These are phyloP conservation scores for Fusarium sublunatum DNA, from an alignment of 2,329 filamentous ascomycete species.

Conservation along the genomic window DNA sequence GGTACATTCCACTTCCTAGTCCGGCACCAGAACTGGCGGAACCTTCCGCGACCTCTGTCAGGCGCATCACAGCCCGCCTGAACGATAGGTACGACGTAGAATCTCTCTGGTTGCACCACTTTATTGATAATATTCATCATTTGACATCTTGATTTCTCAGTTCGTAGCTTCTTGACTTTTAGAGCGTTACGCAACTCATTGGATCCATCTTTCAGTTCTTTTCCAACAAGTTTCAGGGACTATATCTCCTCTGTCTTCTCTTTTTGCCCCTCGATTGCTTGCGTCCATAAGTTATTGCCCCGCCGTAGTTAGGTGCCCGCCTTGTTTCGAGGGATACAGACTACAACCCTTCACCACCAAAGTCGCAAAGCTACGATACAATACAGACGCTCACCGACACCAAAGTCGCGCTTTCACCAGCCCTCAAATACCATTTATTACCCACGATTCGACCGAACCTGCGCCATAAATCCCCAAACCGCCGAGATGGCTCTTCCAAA, in stretches of 20 bases:
- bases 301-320: constrained; percentile 31
- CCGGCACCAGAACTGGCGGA: constrained; percentile 17
- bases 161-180: not conserved
- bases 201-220: not conserved
- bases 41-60: constrained; percentile 39
- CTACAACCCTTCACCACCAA: constrained; percentile 23
- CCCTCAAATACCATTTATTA: not conserved
- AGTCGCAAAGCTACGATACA: constrained; percentile 5
- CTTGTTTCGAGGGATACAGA: constrained; percentile 30
- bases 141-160: constrained; percentile 1
- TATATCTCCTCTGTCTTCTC: not conserved
- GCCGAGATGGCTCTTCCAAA: constrained; percentile 82
- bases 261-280: constrained; percentile 15
- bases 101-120: not conserved
- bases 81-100: constrained; percentile 7
- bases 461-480: not conserved
- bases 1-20: constrained; percentile 30
- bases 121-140: constrained; percentile 14
- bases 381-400: not conserved
- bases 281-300: constrained; percentile 18
- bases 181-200: not conserved
- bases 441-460: not conserved
- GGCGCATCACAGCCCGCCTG: constrained; percentile 25
- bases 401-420: not conserved
- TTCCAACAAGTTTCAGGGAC: not conserved